Evolutionary conservation across 1,284 basidiomycete genomes (phyloP).

Genomic region (Trametes sp.): DNA sequence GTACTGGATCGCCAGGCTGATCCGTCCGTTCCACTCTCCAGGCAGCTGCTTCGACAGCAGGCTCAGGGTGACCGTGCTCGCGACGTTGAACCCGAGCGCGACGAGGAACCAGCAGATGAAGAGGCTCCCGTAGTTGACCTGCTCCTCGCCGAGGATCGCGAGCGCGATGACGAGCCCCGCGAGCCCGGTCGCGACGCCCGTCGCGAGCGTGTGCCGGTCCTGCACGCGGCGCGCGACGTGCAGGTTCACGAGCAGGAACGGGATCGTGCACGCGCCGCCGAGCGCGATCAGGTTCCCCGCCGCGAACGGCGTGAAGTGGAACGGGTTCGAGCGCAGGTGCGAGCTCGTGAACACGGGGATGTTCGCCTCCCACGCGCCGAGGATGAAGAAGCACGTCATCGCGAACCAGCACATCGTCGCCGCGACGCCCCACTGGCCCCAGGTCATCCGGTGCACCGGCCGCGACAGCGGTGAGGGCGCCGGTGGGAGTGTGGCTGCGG

Average conservation of each 20-base stretch:
- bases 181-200: slow-evolving; percentile 59
- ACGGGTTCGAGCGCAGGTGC: slow-evolving; percentile 39
- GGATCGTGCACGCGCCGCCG: slow-evolving; percentile 66
- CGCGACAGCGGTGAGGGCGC: not conserved
- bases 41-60: slow-evolving; percentile 74
- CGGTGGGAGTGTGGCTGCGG: not conserved
- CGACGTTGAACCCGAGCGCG: slow-evolving; percentile 74
- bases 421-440: slow-evolving; percentile 56
- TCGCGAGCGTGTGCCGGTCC: slow-evolving; percentile 65
- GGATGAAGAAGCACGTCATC: slow-evolving; percentile 78
- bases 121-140: slow-evolving; percentile 57
- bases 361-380: slow-evolving; percentile 77
- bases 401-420: slow-evolving; percentile 75
- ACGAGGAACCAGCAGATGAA: slow-evolving; percentile 72
- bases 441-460: slow-evolving; percentile 21
- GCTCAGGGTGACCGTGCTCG: slow-evolving; percentile 70
- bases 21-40: slow-evolving; percentile 61
- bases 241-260: slow-evolving; percentile 71
- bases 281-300: slow-evolving; percentile 78
- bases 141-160: slow-evolving; percentile 49
- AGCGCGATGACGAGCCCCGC: slow-evolving; percentile 61
- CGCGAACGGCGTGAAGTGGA: slow-evolving; percentile 66
- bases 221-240: slow-evolving; percentile 63
- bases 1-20: slow-evolving; percentile 69
- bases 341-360: slow-evolving; percentile 68